Evolutionary conservation across 768 basidiomycete species (phyloP), one percentile per base, ranked within the genome.

Genomic region (Boletus tylopilopsis): DNA sequence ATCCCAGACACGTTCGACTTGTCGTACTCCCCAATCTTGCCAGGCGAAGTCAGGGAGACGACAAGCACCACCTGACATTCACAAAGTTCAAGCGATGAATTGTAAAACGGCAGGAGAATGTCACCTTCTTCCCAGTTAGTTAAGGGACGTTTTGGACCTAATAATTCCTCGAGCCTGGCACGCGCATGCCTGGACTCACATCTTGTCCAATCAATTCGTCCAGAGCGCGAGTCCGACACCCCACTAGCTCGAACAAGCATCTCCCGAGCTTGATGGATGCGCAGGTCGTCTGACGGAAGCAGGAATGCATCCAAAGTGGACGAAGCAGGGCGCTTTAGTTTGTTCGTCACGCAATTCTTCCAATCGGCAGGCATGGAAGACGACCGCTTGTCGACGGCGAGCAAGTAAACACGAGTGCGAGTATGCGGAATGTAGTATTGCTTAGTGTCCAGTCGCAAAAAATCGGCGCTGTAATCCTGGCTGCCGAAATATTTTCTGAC

Each of bases 1-100:
- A 66, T 97, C 94, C 84, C 91, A 89, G 5, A 97, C 94, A 27
- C 94, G 83, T 62, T 96, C 92, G 18, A 96, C 94, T 66, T 96
- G 94, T 12, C 81, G 80, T n/a, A 82, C 71, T 22, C 85, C 90
- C 94, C 94, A 97, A 63, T 96, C 93, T 50, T 83, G 81, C 94
- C 94, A 97, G 25, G 87, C 86, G 58, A 89, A 91, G 59, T 94
- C 93, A 1, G 84, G 85, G 46, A 94, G 70, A 63, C 87, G 91
- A 62, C 90, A 93, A 55, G 78, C 83, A 10, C 89, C 91, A 64
- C 84, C 90, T 88, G 37, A 45, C 7, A 47, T 33, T 45, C 27
- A 22, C 16, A 15, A 40, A 10, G 11, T 51, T 44, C n/a, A 53
- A 18, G 10, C 2, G 11, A 51, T 23, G 27, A 23, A 41, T 24